Conservation (phyloP, 1,284 basidiomycete genomes). For the Pseudozyma hubeiensis region DNA sequence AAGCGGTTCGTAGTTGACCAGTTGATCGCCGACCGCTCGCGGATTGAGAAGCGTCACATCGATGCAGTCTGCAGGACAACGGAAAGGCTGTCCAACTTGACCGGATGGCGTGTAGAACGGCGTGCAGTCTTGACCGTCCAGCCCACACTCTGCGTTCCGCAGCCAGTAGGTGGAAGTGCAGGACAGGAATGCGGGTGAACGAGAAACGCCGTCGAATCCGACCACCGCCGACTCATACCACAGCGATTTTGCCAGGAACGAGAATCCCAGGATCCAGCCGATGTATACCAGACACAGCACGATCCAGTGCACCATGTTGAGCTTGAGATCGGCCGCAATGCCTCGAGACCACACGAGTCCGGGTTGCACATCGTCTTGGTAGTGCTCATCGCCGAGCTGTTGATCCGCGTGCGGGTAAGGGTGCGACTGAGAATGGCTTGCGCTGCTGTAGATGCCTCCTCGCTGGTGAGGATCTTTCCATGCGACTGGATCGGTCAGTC, state of each 20-base stretch:
- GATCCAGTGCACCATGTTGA: constrained; percentile 59
- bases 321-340: constrained; percentile 33
- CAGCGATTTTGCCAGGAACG: constrained; percentile 44
- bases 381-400: constrained; percentile 3
- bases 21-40: constrained; percentile 77
- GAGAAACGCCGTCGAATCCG: constrained; percentile 14
- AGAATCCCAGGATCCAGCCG: constrained; percentile 62
- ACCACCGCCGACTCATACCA: constrained; percentile 57
- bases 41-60: constrained; percentile 79
- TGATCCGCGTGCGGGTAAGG: neutral
- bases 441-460: neutral
- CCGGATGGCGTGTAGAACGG: constrained; percentile 75
- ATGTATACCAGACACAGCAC: constrained; percentile 47
- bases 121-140: constrained; percentile 77
- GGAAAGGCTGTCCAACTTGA: constrained; percentile 74
- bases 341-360: constrained; percentile 25
- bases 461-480: constrained; percentile 44
- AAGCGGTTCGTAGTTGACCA: constrained; percentile 78
- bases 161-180: constrained; percentile 67
- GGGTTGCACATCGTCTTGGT: constrained; percentile 10
- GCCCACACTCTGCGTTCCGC: constrained; percentile 74
- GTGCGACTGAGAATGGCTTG: neutral
- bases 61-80: constrained; percentile 82
- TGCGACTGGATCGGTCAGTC: constrained; percentile 38
- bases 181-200: constrained; percentile 39